Conservation (phyloP, 768 basidiomycete genomes). For the Suillus variegatus region DNA sequence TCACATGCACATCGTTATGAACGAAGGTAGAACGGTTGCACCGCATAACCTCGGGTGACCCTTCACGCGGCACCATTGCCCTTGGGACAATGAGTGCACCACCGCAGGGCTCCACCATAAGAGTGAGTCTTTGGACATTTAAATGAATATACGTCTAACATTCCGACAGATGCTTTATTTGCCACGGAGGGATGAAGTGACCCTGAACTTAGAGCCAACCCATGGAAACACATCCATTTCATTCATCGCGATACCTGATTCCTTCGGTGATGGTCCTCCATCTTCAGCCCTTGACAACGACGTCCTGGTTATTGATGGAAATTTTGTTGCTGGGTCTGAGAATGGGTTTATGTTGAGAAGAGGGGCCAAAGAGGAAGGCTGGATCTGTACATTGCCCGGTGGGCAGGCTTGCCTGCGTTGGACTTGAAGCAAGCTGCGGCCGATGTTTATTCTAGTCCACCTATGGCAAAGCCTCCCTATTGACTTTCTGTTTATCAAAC, state of each 20-base stretch:
- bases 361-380: slow-evolving; percentile 20
- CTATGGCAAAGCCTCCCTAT: not conserved
- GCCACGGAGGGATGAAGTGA: slow-evolving; percentile 20
- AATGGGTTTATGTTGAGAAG: slow-evolving; percentile 49
- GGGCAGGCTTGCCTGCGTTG: slow-evolving; percentile 22
- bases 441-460: not conserved
- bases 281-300: slow-evolving; percentile 21
- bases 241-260: slow-evolving; percentile 26
- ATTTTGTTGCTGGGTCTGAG: slow-evolving; percentile 54
- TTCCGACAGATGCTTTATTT: slow-evolving; percentile 45
- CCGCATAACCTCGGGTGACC: slow-evolving; percentile 70
- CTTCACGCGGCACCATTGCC: slow-evolving; percentile 66
- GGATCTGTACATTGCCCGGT: slow-evolving; percentile 47
- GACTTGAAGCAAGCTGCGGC: slow-evolving; percentile 16
- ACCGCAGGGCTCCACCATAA: slow-evolving; percentile 47
- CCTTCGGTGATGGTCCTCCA: not conserved
- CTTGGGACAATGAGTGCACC: slow-evolving; percentile 57
- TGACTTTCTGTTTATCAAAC: not conserved
- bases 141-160: slow-evolving; percentile 1
- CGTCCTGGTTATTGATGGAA: slow-evolving; percentile 9
- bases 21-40: slow-evolving; percentile 39
- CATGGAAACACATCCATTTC: slow-evolving; percentile 18
- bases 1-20: not conserved
- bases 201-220: slow-evolving; percentile 9
- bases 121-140: slow-evolving; percentile 37